Evolutionary conservation across 257 asterid species (phyloP).

Genomic region (Mentha longifolia): DNA sequence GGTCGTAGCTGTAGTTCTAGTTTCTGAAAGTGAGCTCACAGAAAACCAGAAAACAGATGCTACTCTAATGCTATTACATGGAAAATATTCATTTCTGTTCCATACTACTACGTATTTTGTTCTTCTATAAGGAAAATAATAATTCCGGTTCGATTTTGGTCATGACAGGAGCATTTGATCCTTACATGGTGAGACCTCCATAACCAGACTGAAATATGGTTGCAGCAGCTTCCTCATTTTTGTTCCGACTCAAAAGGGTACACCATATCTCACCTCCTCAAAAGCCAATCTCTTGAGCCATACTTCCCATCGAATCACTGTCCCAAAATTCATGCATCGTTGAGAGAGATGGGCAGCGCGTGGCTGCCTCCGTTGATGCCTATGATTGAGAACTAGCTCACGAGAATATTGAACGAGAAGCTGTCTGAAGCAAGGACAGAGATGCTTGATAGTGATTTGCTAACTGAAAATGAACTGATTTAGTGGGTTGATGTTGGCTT

Average conservation of each 20-base stretch:
- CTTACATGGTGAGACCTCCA: conserved; percentile 38
- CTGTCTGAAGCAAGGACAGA: conserved; percentile 56
- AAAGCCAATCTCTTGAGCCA: conserved; percentile 27
- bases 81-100: too few species aligned
- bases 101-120: neutral
- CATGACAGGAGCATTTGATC: conserved; percentile 53
- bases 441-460: conserved; percentile 60
- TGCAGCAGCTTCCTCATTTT: conserved; percentile 11
- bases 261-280: conserved; percentile 31
- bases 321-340: conserved; percentile 31
- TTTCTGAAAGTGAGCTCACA: neutral
- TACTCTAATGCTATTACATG: neutral
- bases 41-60: neutral
- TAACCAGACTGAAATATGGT: conserved; percentile 31
- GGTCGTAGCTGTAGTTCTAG: neutral
- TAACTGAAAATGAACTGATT: conserved; percentile 47
- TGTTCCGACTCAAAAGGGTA: conserved; percentile 25
- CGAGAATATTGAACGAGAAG: conserved; percentile 46
- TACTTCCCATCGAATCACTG: conserved; percentile 33
- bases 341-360: conserved; percentile 26
- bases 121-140: neutral
- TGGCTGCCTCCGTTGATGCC: conserved; percentile 35
- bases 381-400: conserved; percentile 46
- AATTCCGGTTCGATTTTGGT: conserved; percentile 27
- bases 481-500: conserved; percentile 39